Evolutionary conservation across 129 eudicot genomes (phyloP).

Genomic region (carrot (Daucus carota)): DNA sequence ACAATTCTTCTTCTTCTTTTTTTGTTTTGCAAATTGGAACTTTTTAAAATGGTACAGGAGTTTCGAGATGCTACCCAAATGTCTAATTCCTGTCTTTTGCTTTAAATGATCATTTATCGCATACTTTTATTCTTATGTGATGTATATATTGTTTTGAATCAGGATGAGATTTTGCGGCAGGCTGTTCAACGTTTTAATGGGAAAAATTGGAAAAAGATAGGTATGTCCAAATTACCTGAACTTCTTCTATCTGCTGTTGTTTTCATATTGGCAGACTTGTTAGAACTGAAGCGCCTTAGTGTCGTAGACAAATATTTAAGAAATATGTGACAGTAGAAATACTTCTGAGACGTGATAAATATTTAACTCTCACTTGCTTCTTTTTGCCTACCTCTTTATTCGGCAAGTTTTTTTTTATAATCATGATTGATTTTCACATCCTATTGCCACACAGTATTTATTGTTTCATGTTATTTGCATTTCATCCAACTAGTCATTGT

Average conservation of each 20-base stretch:
- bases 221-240: conserved; percentile 26
- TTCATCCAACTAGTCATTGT: background rate
- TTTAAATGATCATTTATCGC: background rate
- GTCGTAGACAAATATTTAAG: background rate
- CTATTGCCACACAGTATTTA: background rate
- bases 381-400: background rate
- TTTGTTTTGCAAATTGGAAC: background rate
- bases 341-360: background rate
- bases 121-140: conserved; percentile 1
- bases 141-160: conserved; percentile 12
- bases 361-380: background rate
- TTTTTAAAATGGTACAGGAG: background rate
- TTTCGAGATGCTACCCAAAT: background rate
- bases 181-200: conserved; percentile 82
- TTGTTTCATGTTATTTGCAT: background rate
- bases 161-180: conserved; percentile 68
- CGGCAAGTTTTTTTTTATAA: background rate
- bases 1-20: too few species aligned
- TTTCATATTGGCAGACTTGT: background rate
- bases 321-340: background rate
- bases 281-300: background rate
- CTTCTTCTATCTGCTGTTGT: background rate
- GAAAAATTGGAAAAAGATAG: conserved; percentile 88
- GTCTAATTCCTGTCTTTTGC: background rate
- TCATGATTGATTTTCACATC: background rate